A percentile compares a stretch with the other conserved stretches of the same genome.
Conservation (phyloP, 768 basidiomycete species). For the Exsudoporus frostii region DNA sequence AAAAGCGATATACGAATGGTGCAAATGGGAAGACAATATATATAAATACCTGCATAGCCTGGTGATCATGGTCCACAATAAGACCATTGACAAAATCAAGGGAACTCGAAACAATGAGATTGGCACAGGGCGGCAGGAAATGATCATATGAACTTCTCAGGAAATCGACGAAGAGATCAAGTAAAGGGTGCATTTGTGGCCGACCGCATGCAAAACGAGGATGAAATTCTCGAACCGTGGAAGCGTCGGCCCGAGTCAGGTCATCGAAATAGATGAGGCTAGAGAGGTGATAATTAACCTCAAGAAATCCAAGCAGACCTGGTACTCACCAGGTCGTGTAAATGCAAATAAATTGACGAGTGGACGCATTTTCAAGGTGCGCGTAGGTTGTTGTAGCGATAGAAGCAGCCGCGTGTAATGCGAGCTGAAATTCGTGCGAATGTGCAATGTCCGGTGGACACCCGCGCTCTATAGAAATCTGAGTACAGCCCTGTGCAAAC, state of each 20-base stretch:
- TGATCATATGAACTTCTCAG: neutral
- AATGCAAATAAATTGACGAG: conserved; percentile 3
- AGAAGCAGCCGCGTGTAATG: neutral
- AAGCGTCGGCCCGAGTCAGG: conserved; percentile 2
- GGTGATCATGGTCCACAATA: conserved; percentile 1
- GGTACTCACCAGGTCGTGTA: conserved; percentile 1
- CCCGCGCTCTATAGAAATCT: neutral
- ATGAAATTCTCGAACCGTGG: conserved; percentile 2
- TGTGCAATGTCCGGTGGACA: neutral
- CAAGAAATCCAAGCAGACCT: neutral
- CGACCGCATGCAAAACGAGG: neutral
- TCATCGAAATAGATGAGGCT: conserved; percentile 6
- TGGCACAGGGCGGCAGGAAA: conserved; percentile 2
- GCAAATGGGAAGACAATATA: neutral
- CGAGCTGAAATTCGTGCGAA: conserved; percentile 3
- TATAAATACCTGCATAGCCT: neutral
- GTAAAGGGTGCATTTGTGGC: neutral
- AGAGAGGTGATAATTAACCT: neutral
- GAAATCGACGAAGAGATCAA: neutral
- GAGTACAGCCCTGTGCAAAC: neutral
- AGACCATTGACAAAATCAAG: conserved; percentile 1
- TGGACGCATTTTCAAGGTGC: neutral
- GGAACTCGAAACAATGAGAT: conserved; percentile 3
- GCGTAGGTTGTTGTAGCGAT: conserved; percentile 2
- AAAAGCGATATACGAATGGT: neutral